Evolutionary conservation across 768 basidiomycete genomes (phyloP), one percentile per base, ranked within the genome.

Genomic region (Pulveroboletus sp.): DNA sequence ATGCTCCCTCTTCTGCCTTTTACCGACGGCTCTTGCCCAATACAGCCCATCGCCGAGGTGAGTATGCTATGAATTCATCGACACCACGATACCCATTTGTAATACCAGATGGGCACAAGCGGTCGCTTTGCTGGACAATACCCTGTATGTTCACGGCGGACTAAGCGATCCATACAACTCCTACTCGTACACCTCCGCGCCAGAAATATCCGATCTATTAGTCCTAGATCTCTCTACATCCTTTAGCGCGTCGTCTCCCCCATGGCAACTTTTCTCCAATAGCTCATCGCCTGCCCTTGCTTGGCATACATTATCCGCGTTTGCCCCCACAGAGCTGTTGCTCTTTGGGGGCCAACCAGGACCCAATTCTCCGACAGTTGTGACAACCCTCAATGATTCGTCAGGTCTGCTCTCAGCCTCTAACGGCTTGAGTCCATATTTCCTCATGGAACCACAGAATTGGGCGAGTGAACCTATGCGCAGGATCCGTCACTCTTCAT

Each of bases 51-150:
- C 48, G 12, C 51, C 66, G 27, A 67, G 66, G 66, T 45, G 50
- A 49, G 59, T 27, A 13, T 47, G 12, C 12, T 9, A 3, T 20
- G 16, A n/a, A 17, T 21, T 25, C 8, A 9, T 25, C 34, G 20
- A 24, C n/a, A 35, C 6, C 24, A 37, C 47, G 36, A 16, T 17
- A 27, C 54, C 58, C 27, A 63, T 33, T 24, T n/a, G 21, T 14
- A 33, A 19, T n/a, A n/a, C n/a, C 37, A 94, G 93, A 73, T 95
- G 93, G 93, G 93, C 85, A 24, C 90, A 91, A 54, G 87, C 88
- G 5, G 69, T 73, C 1, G 76, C 81, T 17, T 59, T 85, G 36
- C 64, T 86, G 20, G 72, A 78, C 58, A 74, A 80, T 52, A 72
- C 73, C 11, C 72, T 94, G 36, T 82, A 82, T 62, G 70, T 94